These are phyloP conservation scores for Aspergillus ustus DNA, from an alignment of 2,329 filamentous ascomycete species.

Conservation along the genomic window DNA sequence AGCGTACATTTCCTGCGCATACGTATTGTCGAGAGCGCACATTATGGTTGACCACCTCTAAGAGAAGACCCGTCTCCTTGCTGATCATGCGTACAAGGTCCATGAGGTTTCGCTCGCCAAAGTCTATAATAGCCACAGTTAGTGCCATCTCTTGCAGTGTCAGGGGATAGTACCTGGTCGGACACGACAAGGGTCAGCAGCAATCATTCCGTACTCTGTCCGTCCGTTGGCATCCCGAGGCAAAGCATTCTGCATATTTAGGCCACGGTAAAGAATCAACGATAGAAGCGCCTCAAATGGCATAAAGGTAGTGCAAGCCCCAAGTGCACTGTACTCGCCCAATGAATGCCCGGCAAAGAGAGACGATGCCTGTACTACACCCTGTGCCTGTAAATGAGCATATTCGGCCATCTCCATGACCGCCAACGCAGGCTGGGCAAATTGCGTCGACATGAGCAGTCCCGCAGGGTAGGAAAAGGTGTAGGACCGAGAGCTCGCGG, in stretches of 20 bases:
- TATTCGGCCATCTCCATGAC: conserved; percentile 99
- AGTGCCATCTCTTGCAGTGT: conserved; percentile 31
- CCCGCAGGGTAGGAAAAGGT: conserved; percentile 92
- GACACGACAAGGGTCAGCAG: conserved; percentile 92
- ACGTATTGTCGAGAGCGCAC: conserved; percentile 69
- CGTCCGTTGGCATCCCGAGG: conserved; percentile 88
- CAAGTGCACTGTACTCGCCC: conserved; percentile 93
- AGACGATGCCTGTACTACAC: conserved; percentile 87
- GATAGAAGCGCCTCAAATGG: conserved; percentile 94
- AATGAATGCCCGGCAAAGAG: conserved; percentile 95
- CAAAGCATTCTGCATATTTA: conserved; percentile 98
- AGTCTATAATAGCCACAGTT: neutral
- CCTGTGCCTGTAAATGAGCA: conserved; percentile 95
- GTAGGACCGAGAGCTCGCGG: conserved; percentile 86
- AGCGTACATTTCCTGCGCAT: conserved; percentile 58
- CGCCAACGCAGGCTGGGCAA: conserved; percentile 92
- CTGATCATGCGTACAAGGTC: conserved; percentile 61
- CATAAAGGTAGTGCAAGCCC: conserved; percentile 92
- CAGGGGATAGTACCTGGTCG: conserved; percentile 91
- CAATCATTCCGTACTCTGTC: conserved; percentile 97
- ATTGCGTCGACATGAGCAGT: conserved; percentile 90
- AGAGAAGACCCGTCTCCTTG: conserved; percentile 85
- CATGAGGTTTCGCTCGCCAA: neutral
- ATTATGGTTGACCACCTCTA: conserved; percentile 96
- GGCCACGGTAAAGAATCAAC: conserved; percentile 94